Base-by-base conservation (phyloP, 139 green algal genomes). In the Asterochloris sp. region DNA sequence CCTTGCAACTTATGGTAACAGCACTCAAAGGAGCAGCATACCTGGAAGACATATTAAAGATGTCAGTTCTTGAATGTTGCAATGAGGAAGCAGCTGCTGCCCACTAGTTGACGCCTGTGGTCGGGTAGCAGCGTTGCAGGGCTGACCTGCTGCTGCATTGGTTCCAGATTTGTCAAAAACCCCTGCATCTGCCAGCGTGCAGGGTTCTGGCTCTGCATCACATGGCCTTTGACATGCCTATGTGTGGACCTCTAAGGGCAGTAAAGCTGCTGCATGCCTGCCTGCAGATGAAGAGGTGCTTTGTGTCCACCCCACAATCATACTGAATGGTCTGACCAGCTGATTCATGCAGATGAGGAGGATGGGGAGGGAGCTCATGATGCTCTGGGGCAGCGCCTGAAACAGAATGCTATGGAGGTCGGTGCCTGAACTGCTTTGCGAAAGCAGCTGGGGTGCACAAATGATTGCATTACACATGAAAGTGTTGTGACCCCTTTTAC, bases 391-490 rank as follows among this genome's bases (percentile, higher is more conserved):
- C 84, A 90, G 71, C 62, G 78, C 10, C 80, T 94, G 19, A 83
- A 87, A 27, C 61, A 85, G 28, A 88, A 92, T 61, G 89, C 88
- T 0, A 74, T 91, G 54, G 87, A 93, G 86, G 88, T 91, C 68
- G n/a, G 28, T 26, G 61, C 16, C 14, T 76, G 68, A 11, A 23
- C 23, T 17, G 28, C 38, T 62, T 11, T 78, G 69, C 64, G 71
- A 67, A 66, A 29, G 14, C 26, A 54, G 38, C 38, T 54, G 38
- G 6, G 38, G 38, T 54, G 38, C 6, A 54, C 6, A 54, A 6
- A 6, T 54, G 38, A 54, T 54, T 54, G 38, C 38, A 2, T 54
- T 6, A 6, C 2, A 6, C 38, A 54, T 54, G 38, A 6, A 6
- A 54, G 38, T 54, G 4, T 54, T 6, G n/a, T 10, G 38, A 54